Percentiles rank a stretch among this genome's conserved stretches.
Conservation (phyloP, 805 yeast species). For the Lachancea lanzarotensis region DNA sequence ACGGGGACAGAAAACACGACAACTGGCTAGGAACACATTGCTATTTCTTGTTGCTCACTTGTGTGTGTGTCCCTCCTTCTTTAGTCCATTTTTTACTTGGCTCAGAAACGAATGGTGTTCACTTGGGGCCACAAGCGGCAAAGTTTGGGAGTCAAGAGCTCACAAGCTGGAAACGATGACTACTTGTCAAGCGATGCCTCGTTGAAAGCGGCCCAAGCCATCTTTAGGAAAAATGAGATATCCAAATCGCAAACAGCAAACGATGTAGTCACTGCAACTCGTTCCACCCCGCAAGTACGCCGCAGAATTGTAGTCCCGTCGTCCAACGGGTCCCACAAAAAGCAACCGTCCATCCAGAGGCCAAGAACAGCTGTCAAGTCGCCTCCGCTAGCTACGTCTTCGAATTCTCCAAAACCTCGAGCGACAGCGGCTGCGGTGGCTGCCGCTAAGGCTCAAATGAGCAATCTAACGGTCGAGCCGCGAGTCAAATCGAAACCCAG, state of each 20-base stretch:
- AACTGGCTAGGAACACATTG: too few relatives aligned
- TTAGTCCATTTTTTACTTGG: too few relatives aligned
- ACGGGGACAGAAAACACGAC: too few relatives aligned
- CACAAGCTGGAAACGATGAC: constrained; percentile 7
- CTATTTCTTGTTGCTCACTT: not conserved
- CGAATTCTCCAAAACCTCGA: not conserved
- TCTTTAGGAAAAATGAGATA: constrained; percentile 21
- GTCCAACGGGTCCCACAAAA: too few relatives aligned
- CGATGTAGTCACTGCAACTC: too few relatives aligned
- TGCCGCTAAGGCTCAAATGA: constrained; percentile 5
- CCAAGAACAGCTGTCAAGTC: not conserved
- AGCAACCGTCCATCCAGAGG: not conserved
- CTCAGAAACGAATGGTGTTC: constrained; percentile 4
- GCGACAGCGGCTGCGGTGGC: constrained; percentile 3
- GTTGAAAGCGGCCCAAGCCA: constrained; percentile 28
- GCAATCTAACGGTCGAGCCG: constrained; percentile 1
- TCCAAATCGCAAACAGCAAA: not conserved
- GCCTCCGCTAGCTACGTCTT: not conserved
- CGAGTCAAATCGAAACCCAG: constrained; percentile 1
- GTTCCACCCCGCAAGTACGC: not conserved
- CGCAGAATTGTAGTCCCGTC: not conserved
- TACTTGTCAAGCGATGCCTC: constrained; percentile 14
- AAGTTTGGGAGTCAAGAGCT: not conserved
- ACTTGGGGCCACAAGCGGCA: constrained; percentile 3
- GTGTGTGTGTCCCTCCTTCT: too few relatives aligned